Conservation (phyloP, 1,284 basidiomycete species). For the Cutaneotrichosporon cyanovorans region DNA sequence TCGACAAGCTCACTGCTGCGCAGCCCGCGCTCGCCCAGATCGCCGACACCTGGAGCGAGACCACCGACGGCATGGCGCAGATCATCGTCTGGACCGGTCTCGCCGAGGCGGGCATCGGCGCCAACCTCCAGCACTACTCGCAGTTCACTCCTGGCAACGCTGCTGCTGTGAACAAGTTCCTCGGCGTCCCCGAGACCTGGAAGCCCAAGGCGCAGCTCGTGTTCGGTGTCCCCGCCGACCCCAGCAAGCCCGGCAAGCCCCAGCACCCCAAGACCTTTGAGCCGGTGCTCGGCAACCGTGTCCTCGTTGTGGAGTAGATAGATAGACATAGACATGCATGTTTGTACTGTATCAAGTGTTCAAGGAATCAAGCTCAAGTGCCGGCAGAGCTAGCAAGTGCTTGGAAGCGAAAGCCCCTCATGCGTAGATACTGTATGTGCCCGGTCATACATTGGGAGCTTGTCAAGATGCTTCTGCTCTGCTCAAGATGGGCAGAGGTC, state of each 20-base stretch:
- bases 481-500: no score
- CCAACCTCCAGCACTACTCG: slow-evolving; percentile 37
- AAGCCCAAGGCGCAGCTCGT: slow-evolving; percentile 41
- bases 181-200: slow-evolving; percentile 38
- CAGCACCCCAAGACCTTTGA: slow-evolving; percentile 28
- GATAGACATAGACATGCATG: not conserved
- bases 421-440: no score
- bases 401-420: no score
- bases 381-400: no score
- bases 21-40: slow-evolving; percentile 35
- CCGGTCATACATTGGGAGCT: no score
- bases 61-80: slow-evolving; percentile 34
- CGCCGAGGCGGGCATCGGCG: slow-evolving; percentile 42
- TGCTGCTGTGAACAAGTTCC: slow-evolving; percentile 28
- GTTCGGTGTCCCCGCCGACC: slow-evolving; percentile 32
- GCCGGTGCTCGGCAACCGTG: slow-evolving; percentile 4
- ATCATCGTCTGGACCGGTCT: slow-evolving; percentile 44
- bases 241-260: slow-evolving; percentile 7
- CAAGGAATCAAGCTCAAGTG: no score
- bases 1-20: slow-evolving; percentile 42
- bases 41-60: slow-evolving; percentile 10
- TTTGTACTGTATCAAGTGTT: no score
- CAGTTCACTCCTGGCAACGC: slow-evolving; percentile 17
- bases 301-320: slow-evolving; percentile 1
- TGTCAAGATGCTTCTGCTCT: no score